Evolutionary conservation across 306 rosid genomes (phyloP).

Genomic region (Macrotyloma uniflorum): DNA sequence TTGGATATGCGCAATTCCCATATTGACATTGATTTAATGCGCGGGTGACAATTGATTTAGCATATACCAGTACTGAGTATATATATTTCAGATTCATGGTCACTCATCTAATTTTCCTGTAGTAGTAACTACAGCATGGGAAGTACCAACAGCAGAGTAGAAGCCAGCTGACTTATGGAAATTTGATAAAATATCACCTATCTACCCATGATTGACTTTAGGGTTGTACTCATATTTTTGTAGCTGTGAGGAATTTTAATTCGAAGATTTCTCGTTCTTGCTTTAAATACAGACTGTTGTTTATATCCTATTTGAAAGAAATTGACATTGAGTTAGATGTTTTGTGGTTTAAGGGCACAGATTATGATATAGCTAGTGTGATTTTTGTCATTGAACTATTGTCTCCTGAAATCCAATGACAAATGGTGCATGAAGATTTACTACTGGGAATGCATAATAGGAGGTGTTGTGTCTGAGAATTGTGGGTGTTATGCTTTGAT

Average conservation of each 20-base stretch:
- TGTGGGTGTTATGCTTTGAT: not conserved
- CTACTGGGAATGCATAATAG: not conserved
- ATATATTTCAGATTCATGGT: conserved; percentile 47
- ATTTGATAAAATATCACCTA: conserved; percentile 43
- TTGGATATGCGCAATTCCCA: conserved; percentile 86
- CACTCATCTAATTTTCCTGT: conserved; percentile 57
- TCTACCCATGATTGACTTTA: conserved; percentile 49
- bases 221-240: conserved; percentile 55
- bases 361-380: not conserved
- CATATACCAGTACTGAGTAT: conserved; percentile 38
- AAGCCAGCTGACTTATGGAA: conserved; percentile 49
- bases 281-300: conserved; percentile 15
- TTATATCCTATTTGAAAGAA: conserved; percentile 20
- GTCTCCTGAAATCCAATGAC: not conserved
- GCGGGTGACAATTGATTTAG: conserved; percentile 60
- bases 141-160: conserved; percentile 51
- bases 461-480: not conserved
- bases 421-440: not conserved
- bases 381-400: conserved; percentile 5
- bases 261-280: conserved; percentile 38
- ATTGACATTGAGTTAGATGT: not conserved
- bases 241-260: conserved; percentile 45
- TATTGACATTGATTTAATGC: conserved; percentile 93
- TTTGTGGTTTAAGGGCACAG: conserved; percentile 19
- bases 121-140: conserved; percentile 48